Evolutionary conservation across 1,284 basidiomycete genomes (phyloP).

Genomic region (Papiliotrema nemorosa): DNA sequence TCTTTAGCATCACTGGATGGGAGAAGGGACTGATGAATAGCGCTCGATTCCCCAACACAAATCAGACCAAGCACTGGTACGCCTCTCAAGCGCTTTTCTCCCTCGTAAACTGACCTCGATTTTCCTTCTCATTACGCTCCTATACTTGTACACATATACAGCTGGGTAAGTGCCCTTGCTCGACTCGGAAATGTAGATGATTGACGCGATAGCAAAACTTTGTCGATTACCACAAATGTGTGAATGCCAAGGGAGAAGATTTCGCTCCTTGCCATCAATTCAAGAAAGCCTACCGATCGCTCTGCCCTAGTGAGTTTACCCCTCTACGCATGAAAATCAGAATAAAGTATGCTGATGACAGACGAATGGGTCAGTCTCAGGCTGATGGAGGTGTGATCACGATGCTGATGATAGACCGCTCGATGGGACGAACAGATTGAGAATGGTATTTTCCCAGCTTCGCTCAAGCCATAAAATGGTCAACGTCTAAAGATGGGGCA

Average conservation of each 20-base stretch:
- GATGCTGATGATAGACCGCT: slow-evolving; percentile 56
- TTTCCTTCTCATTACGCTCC: too few species aligned
- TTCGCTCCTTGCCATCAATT: slow-evolving; percentile 98
- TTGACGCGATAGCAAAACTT: slow-evolving; percentile 74
- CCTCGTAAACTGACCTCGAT: not conserved
- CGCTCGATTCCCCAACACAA: slow-evolving; percentile 93
- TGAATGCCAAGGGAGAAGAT: slow-evolving; percentile 96
- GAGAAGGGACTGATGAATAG: slow-evolving; percentile 14
- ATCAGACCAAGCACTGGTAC: slow-evolving; percentile 92
- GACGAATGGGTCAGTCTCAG: slow-evolving; percentile 72
- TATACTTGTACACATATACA: not conserved
- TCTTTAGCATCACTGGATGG: slow-evolving; percentile 9
- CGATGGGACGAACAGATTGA: slow-evolving; percentile 94
- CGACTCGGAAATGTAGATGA: not conserved
- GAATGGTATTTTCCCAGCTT: slow-evolving; percentile 84
- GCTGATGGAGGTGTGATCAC: not conserved
- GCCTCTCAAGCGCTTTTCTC: not conserved
- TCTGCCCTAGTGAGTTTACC: slow-evolving; percentile 85
- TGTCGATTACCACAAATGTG: slow-evolving; percentile 96
- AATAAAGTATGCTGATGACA: slow-evolving; percentile 33
- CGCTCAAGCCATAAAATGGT: slow-evolving; percentile 65
- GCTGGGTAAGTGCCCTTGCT: not conserved
- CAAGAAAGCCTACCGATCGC: slow-evolving; percentile 90
- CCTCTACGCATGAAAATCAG: not conserved
- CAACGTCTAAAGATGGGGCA: too few species aligned